Base-by-base conservation (phyloP, 352 stramenopile genomes). In the Globisporangium barbulae region DNA sequence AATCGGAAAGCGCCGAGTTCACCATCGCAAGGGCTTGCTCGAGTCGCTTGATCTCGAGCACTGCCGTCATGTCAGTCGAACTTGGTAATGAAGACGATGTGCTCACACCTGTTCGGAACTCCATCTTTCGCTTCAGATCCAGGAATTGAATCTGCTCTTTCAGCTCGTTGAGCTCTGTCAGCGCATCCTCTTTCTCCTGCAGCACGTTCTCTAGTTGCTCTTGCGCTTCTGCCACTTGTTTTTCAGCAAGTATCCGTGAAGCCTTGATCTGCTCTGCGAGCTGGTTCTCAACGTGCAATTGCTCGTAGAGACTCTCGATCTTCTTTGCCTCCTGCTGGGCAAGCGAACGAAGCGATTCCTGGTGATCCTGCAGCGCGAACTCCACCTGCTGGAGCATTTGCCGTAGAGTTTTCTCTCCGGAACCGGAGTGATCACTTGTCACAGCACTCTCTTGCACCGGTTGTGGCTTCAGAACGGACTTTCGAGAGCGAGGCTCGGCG, bases 111-210 rank as follows among this genome's bases (percentile, higher is more conserved):
- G 45, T 60, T 55, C 66, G 56, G n/a, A 73, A 67, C 45, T 71
- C 63, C 55, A 90, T 80, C 19, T 81, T 82, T 35, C 73, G 70
- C 61, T 83, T 78, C 60, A 76, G 4, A 6, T 58, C 67, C 8
- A 85, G 44, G 25, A 84, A 80, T 33, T 81, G 63, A n/a, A 87
- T 75, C 31, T 93, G 78, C 53, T 87, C 72, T 42, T 87, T 82
- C 58, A 88, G 57, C 25, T 76, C 67, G 2, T 48, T 53, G 30
- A 90, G 25, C 25, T 85, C 68, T 1, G 74, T 64, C 13, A 72
- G 60, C 7, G 68, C 61, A 25, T 73, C 65, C 10, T 78, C 65
- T 48, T 81, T 87, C 13, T 84, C 64, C 9, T 69, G 42, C 9
- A 60, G 31, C 3, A 90, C 52, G 22, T 63, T 59, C 19, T 84